Evolutionary conservation across 1,139 yeast genomes (phyloP), one percentile per base, ranked within the genome.

Genomic region (Suhomyces wounanorum): DNA sequence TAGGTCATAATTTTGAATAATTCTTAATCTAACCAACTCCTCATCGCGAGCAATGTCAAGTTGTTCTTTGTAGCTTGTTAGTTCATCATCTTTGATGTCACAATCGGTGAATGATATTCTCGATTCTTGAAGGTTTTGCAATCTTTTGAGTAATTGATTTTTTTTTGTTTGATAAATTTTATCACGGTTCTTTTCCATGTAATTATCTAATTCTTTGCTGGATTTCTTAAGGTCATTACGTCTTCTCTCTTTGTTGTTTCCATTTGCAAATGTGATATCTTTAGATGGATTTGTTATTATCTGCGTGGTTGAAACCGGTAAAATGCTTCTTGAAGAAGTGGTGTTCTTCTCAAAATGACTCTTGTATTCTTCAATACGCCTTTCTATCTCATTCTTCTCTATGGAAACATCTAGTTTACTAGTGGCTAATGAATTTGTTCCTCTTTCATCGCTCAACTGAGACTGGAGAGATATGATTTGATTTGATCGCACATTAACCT

Each of bases 11-110:
- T 72, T 68, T 49, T 67, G 62, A 37, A 63, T 60, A n/a, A 73
- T 51, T 54, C 68, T 70, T 49, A 73, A 63, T 35, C 68, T 63
- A n/a, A 74, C 54, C 46, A 77, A 64, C 48, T 72, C 76, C 36
- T 64, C 61, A 55, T 77, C 81, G 39, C 77, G 54, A 25, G 71
- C 72, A n/a, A 66, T 55, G 45, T 69, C 74, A 50, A 70, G 57
- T 43, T 65, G 67, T 48, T 71, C 78, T 45, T 64, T 65, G 52
- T 63, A 64, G 44, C 68, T 62, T 40, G 50, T 42, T 28, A 77
- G 64, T 36, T 72, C 77, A 5, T 61, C 66, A 56, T 74, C 77
- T 13, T 59, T 50, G 18, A 73, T 64, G 6, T 41, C 46, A 2
- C 59, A 51, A 13, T 61, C 55, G 9, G 58, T 59, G 42, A 70